These are phyloP conservation scores for Pseudogymnoascus sp. DNA, from an alignment of 2,329 filamentous ascomycete species.

Conservation along the genomic window DNA sequence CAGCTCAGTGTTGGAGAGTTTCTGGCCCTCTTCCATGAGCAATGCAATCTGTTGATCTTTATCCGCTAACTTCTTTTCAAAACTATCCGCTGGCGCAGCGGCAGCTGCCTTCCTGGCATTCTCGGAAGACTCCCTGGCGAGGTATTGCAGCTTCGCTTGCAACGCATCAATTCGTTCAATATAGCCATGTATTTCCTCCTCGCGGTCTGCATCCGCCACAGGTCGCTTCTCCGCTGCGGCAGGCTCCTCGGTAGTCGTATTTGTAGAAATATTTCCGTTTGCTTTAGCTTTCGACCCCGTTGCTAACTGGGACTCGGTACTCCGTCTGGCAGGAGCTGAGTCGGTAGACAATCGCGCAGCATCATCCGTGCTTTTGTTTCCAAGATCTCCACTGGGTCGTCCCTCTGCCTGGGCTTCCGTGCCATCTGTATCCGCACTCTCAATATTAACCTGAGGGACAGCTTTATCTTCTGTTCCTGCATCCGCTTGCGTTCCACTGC, in stretches of 20 bases:
- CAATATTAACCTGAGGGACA: neutral
- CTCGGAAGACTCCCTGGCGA: conserved; percentile 72
- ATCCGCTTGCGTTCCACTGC: conserved; percentile 12
- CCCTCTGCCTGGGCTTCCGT: neutral
- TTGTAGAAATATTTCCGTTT: neutral
- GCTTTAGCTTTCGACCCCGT: neutral
- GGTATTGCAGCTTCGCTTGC: conserved; percentile 81
- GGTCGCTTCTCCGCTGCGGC: conserved; percentile 26
- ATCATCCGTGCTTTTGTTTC: neutral
- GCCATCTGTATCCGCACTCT: neutral
- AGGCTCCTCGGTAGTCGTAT: neutral
- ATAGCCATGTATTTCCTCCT: conserved; percentile 76
- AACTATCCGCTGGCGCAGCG: conserved; percentile 53
- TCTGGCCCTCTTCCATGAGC: conserved; percentile 86
- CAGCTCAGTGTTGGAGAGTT: conserved; percentile 76
- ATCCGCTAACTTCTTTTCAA: conserved; percentile 74
- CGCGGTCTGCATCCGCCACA: conserved; percentile 40
- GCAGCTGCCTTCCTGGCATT: conserved; percentile 61
- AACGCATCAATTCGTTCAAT: conserved; percentile 87
- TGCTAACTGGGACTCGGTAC: neutral
- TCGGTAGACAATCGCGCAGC: neutral
- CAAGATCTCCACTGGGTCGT: neutral
- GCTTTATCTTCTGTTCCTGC: conserved; percentile 14
- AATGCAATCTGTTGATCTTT: conserved; percentile 86
- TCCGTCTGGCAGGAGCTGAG: neutral